Evolutionary conservation across 352 stramenopile genomes (phyloP), one percentile per base, ranked within the genome.

Genomic region (Poterioochromonas sp.): DNA sequence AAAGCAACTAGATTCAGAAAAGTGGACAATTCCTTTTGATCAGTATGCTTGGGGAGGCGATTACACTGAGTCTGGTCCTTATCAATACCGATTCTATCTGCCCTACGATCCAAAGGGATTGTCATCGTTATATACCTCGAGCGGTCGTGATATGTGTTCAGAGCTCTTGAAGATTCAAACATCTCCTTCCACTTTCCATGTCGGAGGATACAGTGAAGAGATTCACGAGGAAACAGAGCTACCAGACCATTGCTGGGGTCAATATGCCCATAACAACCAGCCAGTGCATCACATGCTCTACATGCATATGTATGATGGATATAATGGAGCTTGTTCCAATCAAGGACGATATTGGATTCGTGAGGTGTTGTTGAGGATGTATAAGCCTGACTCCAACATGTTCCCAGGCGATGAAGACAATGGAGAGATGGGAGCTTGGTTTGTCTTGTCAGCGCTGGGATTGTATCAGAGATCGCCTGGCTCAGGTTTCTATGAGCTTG

Each of bases 201-300:
- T 78, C 2, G 71, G 71, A 51, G 71, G 15, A 3, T 78, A 78
- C 34, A 18, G 35, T 37, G 39, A 3, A 0, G 43, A 47, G n/a
- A 78, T 78, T 69, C 71, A 78, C 39, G 71, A 78, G 32, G 1
- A 54, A 35, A 68, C 71, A 37, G 71, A 78, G 32, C 71, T 78
- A 43, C 2, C 64, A 79, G 80, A 78, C 15, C 22, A 22, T 79
- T 83, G 80, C 79, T 83, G 77, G 12, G 81, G 82, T 37, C 81
- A 85, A 65, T 85, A 85, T 54, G 78, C 39, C 5, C 80, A 83
- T 79, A 84, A 84, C 68, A 85, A 85, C 47, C 81, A 84, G 76
- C 81, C 81, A 5, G 58, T 74, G 1, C 81, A 84, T 60, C 81
- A 84, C 60, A 51, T 82, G 1, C 44, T 84, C 58, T 78, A 71